A percentile compares a stretch with the other conserved stretches of the same genome.
phyloP scores from a whole-genome alignment of 768 basidiomycete species.

The Pisolithus sp. region DNA sequence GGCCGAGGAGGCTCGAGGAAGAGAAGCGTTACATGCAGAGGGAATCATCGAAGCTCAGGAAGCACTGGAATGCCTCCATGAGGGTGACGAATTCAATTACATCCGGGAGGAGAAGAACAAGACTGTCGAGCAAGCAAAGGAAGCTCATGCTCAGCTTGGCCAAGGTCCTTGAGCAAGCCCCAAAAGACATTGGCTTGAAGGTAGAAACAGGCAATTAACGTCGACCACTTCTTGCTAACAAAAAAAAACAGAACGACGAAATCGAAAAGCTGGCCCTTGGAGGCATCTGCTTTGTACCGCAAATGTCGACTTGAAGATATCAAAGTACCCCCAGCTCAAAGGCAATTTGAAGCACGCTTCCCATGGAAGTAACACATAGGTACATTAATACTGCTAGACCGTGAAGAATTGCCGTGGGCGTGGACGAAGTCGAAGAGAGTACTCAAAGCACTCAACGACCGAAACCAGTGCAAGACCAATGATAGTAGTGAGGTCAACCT shows the following conservation, averaged over 20 bases:
- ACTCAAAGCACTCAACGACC: constrained; percentile 67
- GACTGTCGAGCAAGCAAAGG: constrained; percentile 70
- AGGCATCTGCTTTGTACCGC: constrained; percentile 77
- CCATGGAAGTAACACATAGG: too few species aligned
- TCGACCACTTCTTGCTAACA: too few species aligned
- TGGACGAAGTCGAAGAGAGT: constrained; percentile 64
- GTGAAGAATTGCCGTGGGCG: too few species aligned
- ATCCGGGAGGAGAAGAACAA: constrained; percentile 68
- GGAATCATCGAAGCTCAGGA: constrained; percentile 57
- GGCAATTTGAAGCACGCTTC: too few species aligned
- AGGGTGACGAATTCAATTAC: constrained; percentile 54
- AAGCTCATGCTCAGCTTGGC: constrained; percentile 57
- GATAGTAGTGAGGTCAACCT: constrained; percentile 90
- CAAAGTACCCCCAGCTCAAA: too few species aligned
- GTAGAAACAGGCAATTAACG: constrained; percentile 33
- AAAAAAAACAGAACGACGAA: constrained; percentile 61
- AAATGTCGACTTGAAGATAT: too few species aligned
- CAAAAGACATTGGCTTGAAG: constrained; percentile 81
- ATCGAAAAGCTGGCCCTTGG: constrained; percentile 86
- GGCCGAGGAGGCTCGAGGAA: constrained; percentile 43
- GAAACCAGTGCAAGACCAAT: constrained; percentile 65
- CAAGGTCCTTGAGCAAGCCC: constrained; percentile 74
- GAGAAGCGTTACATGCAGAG: constrained; percentile 47
- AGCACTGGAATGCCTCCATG: constrained; percentile 48
- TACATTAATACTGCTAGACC: too few species aligned